Conservation (phyloP, 352 stramenopile species). For the Globisporangium megalacanthum region DNA sequence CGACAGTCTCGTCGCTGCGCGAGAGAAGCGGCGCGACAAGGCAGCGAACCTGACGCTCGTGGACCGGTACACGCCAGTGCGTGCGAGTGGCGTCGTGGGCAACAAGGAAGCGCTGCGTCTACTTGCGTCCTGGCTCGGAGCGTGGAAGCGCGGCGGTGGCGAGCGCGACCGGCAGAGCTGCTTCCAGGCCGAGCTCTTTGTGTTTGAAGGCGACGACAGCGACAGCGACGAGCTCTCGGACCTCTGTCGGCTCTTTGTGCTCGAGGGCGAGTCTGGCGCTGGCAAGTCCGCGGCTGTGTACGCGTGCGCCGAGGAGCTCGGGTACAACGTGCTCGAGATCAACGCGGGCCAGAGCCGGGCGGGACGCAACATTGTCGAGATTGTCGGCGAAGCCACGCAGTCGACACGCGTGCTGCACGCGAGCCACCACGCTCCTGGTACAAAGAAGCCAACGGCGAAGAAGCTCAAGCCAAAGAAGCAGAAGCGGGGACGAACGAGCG, state of each 20-base stretch:
- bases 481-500: conserved; percentile 34
- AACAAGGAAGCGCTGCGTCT: conserved; percentile 58
- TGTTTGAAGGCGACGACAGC: conserved; percentile 54
- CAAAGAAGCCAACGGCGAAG: conserved; percentile 19
- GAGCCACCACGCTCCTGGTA: conserved; percentile 4
- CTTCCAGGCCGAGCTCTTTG: conserved; percentile 61
- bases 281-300: conserved; percentile 81
- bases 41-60: conserved; percentile 57
- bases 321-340: conserved; percentile 84
- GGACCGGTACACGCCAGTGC: conserved; percentile 58
- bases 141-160: conserved; percentile 59
- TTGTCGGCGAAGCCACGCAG: conserved; percentile 80
- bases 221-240: conserved; percentile 48
- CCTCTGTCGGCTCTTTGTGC: conserved; percentile 62
- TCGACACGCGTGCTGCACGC: conserved; percentile 69
- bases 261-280: conserved; percentile 63
- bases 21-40: conserved; percentile 37
- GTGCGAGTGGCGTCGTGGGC: conserved; percentile 53
- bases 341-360: conserved; percentile 73
- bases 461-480: conserved; percentile 48
- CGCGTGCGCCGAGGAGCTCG: conserved; percentile 71
- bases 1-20: conserved; percentile 33
- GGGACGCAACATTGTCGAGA: conserved; percentile 61
- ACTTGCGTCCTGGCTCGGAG: conserved; percentile 65
- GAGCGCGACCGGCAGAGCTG: conserved; percentile 36